Evolutionary conservation across 2,329 filamentous ascomycete genomes (phyloP), one percentile per base, ranked within the genome.

Genomic region (Cladophialophora chaetospira): DNA sequence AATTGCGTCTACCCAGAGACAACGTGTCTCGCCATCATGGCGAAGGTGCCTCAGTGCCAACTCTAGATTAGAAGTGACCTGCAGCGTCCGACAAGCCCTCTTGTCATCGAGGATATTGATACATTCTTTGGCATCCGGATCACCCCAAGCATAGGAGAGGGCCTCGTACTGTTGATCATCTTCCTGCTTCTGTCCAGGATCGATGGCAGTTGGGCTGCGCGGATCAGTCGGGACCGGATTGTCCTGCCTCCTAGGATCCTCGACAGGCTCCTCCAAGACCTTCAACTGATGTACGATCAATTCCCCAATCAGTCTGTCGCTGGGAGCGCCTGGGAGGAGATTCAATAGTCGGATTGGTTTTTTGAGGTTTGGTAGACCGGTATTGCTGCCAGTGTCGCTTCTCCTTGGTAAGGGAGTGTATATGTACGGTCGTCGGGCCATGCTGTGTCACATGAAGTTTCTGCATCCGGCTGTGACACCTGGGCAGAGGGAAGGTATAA

Each of bases 111-210:
- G 31, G 35, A 58, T 58, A 19, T 31, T 51, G 26, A 61, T 52
- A 29, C 29, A 33, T 6, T 8, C 50, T 17, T 21, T 31, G 49
- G 23, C 29, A 21, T 17, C 47, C 10, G 28, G 17, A 23, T 44
- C 45, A 28, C 63, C 63, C 63, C 63, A 66, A 4, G 61, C 55
- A 35, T 66, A 66, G 11, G 61, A 63, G 11, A 66, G 35, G 19
- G 63, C 63, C 17, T 57, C 48, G 45, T 63, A 63, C 25, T 21
- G 15, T 6, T 13, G 29, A 8, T 33, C 29, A 13, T 8, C 6
- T 33, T 33, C 8, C 8, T 13, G 29, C 33, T 53, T n/a, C n/a
- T 38, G 26, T 19, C 17, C 28, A 11, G 17, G 21, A 4, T 49
- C 26, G n/a, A 49, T 49, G 42, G n/a, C 42, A 13, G 29, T 33